Percentiles rank a stretch among this genome's conserved stretches.
Conservation (phyloP, 2,329 filamentous ascomycete genomes). For the Nemania diffusa region DNA sequence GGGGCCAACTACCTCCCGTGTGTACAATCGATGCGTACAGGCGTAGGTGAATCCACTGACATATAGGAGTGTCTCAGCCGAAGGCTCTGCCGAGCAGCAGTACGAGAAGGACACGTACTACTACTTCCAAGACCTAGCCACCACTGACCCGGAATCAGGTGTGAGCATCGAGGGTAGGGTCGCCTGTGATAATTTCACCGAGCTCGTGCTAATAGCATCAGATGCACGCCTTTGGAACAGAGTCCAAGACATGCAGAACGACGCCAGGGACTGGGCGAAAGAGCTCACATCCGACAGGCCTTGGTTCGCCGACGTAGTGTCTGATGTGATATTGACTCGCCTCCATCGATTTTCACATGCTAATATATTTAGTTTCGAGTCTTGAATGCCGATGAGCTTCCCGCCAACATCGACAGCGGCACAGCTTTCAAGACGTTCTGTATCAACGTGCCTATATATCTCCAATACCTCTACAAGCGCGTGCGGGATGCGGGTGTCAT, state of each 20-base stretch:
- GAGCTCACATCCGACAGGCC: neutral
- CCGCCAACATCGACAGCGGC: neutral
- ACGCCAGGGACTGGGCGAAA: neutral
- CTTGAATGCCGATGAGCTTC: neutral
- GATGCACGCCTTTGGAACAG: conserved; percentile 5
- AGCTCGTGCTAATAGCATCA: neutral
- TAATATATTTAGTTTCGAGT: conserved; percentile 1
- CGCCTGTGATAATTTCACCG: neutral
- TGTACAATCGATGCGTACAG: neutral
- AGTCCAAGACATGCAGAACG: neutral
- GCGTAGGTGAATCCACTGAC: neutral
- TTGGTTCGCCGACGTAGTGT: neutral
- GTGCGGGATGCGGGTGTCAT: conserved; percentile 1
- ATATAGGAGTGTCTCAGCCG: neutral
- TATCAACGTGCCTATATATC: conserved; percentile 8
- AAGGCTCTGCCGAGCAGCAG: neutral
- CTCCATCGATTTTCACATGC: neutral
- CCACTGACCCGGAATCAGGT: neutral
- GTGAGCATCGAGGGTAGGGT: neutral
- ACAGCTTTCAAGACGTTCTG: conserved; percentile 8
- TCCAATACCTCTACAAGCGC: neutral
- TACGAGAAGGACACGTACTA: conserved; percentile 5
- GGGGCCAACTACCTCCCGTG: conserved; percentile 6
- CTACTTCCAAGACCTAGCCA: neutral
- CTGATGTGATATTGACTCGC: neutral